These are phyloP conservation scores for Schizosaccharomyces osmophilus DNA, from an alignment of 805 yeast genomes.

Conservation along the genomic window DNA sequence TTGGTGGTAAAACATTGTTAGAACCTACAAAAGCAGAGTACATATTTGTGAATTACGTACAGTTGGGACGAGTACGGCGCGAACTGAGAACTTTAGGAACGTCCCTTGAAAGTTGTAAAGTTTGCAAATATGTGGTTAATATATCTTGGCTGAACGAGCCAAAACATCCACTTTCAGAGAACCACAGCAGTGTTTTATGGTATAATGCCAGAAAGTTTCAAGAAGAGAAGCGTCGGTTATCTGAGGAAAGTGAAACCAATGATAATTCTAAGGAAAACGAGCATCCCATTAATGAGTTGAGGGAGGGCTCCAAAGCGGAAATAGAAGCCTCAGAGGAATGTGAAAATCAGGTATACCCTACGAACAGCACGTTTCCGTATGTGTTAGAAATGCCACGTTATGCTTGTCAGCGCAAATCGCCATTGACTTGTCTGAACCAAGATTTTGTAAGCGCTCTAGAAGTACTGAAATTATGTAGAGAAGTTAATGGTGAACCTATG, in stretches of 20 bases:
- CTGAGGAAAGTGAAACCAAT: neutral
- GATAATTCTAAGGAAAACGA: neutral
- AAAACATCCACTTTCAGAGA: neutral
- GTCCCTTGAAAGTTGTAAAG: neutral
- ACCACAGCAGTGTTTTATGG: neutral
- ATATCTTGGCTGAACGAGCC: neutral
- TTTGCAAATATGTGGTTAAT: neutral
- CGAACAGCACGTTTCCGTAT: neutral
- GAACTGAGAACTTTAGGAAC: neutral
- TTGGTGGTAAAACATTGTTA: neutral
- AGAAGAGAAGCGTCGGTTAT: neutral
- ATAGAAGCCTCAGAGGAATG: neutral
- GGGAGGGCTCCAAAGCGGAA: neutral
- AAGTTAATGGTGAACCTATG: constrained; percentile 5
- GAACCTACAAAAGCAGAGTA: neutral
- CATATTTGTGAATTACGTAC: neutral
- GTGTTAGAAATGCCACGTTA: neutral
- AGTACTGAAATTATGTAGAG: constrained; percentile 5
- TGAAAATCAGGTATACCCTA: neutral
- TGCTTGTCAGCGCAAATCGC: constrained; percentile 7
- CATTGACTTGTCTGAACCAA: constrained; percentile 5
- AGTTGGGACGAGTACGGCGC: neutral
- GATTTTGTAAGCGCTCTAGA: constrained; percentile 2
- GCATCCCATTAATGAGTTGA: neutral
- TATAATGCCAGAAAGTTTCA: neutral